phyloP scores from a whole-genome alignment of 495 filamentous ascomycete species.

The Trichoderma gamsii region DNA sequence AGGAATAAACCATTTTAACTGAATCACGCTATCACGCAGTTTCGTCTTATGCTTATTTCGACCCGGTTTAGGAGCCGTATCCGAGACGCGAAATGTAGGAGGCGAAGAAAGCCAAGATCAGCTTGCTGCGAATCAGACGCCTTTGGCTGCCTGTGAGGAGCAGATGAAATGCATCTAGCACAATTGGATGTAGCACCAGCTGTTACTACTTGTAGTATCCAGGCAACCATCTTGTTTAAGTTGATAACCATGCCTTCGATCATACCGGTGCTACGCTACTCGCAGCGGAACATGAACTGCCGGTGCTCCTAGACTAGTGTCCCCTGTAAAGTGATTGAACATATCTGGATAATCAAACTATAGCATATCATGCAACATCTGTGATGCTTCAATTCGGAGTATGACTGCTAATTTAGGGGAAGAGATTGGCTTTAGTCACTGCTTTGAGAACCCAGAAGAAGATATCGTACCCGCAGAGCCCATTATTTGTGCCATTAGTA shows the following conservation, averaged over 20 bases:
- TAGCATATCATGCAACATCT: not conserved
- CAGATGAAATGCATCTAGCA: too few species aligned
- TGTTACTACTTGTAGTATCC: not conserved
- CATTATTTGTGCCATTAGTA: too few species aligned
- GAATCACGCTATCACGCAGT: not conserved
- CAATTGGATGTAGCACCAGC: too few species aligned
- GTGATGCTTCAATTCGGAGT: too few species aligned
- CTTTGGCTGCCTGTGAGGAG: not conserved
- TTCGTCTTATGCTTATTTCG: conserved; percentile 4
- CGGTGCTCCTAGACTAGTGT: not conserved
- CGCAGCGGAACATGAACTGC: not conserved
- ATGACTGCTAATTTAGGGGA: too few species aligned
- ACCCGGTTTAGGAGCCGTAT: not conserved
- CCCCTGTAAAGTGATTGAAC: not conserved
- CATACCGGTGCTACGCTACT: not conserved
- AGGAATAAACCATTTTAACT: not conserved
- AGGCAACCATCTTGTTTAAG: not conserved
- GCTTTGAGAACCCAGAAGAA: too few species aligned
- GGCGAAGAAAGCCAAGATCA: not conserved
- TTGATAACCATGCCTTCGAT: not conserved
- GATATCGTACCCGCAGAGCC: too few species aligned
- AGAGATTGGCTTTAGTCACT: too few species aligned
- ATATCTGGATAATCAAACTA: not conserved
- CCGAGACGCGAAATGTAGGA: not conserved
- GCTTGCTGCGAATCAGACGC: too few species aligned